Evolutionary conservation across 805 yeast genomes (phyloP), one percentile per base, ranked within the genome.

Genomic region (Isabelozyma rhagii): DNA sequence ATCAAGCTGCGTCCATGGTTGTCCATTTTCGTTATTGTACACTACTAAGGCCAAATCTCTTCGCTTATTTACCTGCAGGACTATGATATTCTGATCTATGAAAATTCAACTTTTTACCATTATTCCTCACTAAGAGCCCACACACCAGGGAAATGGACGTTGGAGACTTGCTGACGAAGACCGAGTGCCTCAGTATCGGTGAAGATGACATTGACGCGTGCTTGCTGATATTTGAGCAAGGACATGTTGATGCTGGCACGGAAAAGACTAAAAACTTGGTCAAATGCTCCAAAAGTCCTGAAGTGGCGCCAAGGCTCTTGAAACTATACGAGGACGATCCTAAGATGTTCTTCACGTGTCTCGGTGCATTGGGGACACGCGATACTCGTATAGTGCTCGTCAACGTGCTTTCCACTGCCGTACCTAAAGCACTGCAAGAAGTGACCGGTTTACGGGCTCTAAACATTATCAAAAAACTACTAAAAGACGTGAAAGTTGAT

Each of bases 241-340:
- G 27, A 31, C 5, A 9, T 13, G n/a, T 8, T 31, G 36, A 5
- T 13, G 36, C 36, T 4, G 25, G 34, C 7, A 47, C 46, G 3
- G 42, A 48, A 14, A 48, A 50, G 34, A 43, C 38, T n/a, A 48
- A 44, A 34, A 27, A 29, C 17, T 43, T 53, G 15, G 25, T 49
- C 8, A 49, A 48, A 27, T 44, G 42, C 34, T 57, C 64, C 8
- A 55, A 56, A 45, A 39, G 44, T 10, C 36, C 50, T 11, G 43
- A 48, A n/a, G 27, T 42, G 15, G 28, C 58, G 3, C 41, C 31
- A 7, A 40, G 41, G 1, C 47, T 66, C 14, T 55, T 53, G 25
- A 54, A 59, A 39, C 17, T 58, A 9, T 46, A 63, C n/a, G 47
- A 56, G 14, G 49, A 55, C 39, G 56, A 64, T 43, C 44, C 56